A percentile compares a stretch with the other conserved stretches of the same genome.
phyloP scores from a whole-genome alignment of 2,329 filamentous ascomycete genomes.

The Arthrobotrys pseudoclavata region DNA sequence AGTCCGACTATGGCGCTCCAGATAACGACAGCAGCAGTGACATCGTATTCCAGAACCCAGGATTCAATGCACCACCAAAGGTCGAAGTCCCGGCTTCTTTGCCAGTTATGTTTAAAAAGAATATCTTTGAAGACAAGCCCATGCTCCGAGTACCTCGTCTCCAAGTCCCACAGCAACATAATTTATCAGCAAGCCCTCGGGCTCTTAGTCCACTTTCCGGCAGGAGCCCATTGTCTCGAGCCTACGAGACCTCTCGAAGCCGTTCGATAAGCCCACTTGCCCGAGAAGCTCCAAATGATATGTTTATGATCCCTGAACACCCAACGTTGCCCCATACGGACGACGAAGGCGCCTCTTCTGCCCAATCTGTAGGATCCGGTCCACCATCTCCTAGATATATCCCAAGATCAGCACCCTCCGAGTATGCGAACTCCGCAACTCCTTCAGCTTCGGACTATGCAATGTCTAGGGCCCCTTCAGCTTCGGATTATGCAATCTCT shows the following conservation, averaged over 20 bases:
- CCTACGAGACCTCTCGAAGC: constrained; percentile 8
- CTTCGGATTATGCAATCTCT: neutral
- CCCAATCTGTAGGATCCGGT: constrained; percentile 19
- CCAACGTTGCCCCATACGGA: constrained; percentile 25
- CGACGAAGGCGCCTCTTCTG: constrained; percentile 21
- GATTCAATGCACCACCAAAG: constrained; percentile 10
- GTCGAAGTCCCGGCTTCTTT: constrained; percentile 21
- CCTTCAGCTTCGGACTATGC: neutral
- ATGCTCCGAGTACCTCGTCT: constrained; percentile 37
- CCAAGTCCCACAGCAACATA: constrained; percentile 25
- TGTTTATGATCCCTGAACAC: constrained; percentile 32
- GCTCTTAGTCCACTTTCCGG: constrained; percentile 28
- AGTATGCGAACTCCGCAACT: constrained; percentile 11
- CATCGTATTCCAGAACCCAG: constrained; percentile 19
- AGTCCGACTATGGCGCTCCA: constrained; percentile 28
- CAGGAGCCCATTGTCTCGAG: constrained; percentile 21
- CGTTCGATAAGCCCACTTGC: constrained; percentile 48
- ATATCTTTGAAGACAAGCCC: constrained; percentile 45
- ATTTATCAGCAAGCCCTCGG: constrained; percentile 23
- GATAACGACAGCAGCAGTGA: constrained; percentile 16
- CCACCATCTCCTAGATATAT: constrained; percentile 21
- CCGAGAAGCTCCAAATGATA: constrained; percentile 23
- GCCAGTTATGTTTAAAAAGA: constrained; percentile 41
- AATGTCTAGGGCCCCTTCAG: neutral
- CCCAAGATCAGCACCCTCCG: constrained; percentile 28